Evolutionary conservation across 1,284 basidiomycete genomes (phyloP), one percentile per base, ranked within the genome.

Genomic region (Cystobasidiaceae sp.): DNA sequence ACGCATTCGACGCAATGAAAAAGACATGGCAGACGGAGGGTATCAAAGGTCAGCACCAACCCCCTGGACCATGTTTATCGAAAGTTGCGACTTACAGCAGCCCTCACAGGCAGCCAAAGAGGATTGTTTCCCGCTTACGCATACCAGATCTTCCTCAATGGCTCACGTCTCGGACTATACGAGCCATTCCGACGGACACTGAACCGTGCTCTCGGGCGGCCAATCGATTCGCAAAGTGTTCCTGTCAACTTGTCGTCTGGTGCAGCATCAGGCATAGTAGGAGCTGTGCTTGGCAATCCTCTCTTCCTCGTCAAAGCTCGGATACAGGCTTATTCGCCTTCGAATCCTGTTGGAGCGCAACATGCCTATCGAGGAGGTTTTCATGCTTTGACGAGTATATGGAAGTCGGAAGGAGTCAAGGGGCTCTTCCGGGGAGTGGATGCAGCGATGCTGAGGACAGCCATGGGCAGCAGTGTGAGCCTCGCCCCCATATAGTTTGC

Each of bases 271-370:
- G 69, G 69, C 5, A 57, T 70, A 13, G 64, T 71, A 15, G 69
- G 70, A 19, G 93, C 93, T 0, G 83, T 86, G 39, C 79, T 96
- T 34, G 94, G 94, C 51, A 97, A 94, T 73, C 94, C 96, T 0
- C 80, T 98, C 17, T 98, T 96, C 80, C 81, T 98, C 55, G 86
- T 98, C 75, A 98, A 98, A 80, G 94, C 94, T 6, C 85, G 94
- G 49, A 94, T 97, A 86, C 94, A 98, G 81, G 93, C 92, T 32
- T 96, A 91, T 78, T 93, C 92, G 0, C 90, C 93, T 19, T 84
- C 86, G 33, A 81, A 96, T n/a, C 93, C 94, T 15, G 90, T 97
- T 66, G 93, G 93, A 60, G 83, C 92, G 15, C 93, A 97, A 74
- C 93, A 93, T 77, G 78, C 90, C 74, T 98, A 98, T 80, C 89